Base-by-base conservation (phyloP, 768 basidiomycete species). In the Boletus insuetus region DNA sequence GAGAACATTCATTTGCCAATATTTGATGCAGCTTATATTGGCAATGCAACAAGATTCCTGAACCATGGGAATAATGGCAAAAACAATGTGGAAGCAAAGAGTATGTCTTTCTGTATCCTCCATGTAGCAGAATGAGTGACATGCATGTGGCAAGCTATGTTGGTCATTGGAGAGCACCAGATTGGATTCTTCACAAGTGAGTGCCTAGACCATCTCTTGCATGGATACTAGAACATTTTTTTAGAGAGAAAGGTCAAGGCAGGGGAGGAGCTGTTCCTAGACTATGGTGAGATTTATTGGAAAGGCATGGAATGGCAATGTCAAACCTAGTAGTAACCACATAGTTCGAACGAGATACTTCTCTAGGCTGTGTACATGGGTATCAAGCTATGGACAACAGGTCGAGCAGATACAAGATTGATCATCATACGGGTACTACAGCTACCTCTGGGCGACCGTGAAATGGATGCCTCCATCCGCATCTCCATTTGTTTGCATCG, bases 391-490 rank as follows among this genome's bases (percentile, higher is more conserved):
- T 39, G 1, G 29, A 39, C 14, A 22, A 39, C 14, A 43, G 2
- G 22, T 43, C 14, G 17, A 32, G 32, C 16, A 22, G 12, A 37
- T 45, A 48, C 10, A 31, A 42, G 17, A 19, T 34, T 10, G 20
- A 16, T 49, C 19, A 19, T 66, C 42, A 59, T 22, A 70, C 58
- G 8, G 70, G 64, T 20, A 77, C 69, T 2, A 79, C 76, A 5
- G 64, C 64, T 2, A 74, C 72, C 41, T 72, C 72, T 13, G 63
- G 57, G 19, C 63, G 61, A 29, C 75, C 76, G 59, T 79, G 75
- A 51, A 78, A 77, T 26, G 75, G 69, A 64, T 77, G 75, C 20
- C 76, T 68, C 77, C 75, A 78, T n/a, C 75, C 72, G 55, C 77
- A 79, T 52, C 71, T 67, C 75, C 76, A 77, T 53, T 75, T 74